A percentile compares a stretch with the other conserved stretches of the same genome.
phyloP scores from a whole-genome alignment of 495 filamentous ascomycete species.

The Hapsidospora chrysogenum region DNA sequence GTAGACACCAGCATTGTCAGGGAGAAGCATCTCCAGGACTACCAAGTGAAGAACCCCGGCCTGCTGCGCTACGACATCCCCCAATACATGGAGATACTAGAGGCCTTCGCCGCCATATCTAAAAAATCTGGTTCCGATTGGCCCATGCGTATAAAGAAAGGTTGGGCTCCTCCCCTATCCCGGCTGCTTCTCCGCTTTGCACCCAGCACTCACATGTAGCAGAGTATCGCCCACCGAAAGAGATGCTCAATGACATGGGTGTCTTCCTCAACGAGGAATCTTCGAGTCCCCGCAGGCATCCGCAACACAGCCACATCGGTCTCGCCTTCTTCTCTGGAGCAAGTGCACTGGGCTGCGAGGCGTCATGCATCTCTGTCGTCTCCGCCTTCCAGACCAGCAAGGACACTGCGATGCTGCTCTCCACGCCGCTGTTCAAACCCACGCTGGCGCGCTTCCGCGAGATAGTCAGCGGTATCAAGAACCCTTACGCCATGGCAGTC shows the following conservation, averaged over 20 bases:
- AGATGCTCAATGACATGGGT: background rate
- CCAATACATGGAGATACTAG: background rate
- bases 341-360: background rate
- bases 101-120: background rate
- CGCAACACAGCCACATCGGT: background rate
- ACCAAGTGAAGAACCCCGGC: background rate
- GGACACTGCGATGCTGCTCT: background rate
- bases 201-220: background rate
- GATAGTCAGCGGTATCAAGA: background rate
- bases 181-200: too few relatives aligned
- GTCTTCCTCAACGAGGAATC: background rate
- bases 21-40: background rate
- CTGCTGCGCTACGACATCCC: background rate
- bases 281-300: background rate
- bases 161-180: too few relatives aligned
- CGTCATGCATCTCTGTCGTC: background rate
- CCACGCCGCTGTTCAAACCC: background rate
- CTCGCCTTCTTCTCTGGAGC: slow-evolving; percentile 2
- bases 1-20: too few relatives aligned
- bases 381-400: background rate
- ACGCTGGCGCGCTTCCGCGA: background rate
- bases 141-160: background rate
- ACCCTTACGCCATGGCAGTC: slow-evolving; percentile 3
- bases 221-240: background rate
- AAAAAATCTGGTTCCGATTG: background rate